phyloP scores from a whole-genome alignment of 2,329 filamentous ascomycete species.

The Aspergillus intermedius region DNA sequence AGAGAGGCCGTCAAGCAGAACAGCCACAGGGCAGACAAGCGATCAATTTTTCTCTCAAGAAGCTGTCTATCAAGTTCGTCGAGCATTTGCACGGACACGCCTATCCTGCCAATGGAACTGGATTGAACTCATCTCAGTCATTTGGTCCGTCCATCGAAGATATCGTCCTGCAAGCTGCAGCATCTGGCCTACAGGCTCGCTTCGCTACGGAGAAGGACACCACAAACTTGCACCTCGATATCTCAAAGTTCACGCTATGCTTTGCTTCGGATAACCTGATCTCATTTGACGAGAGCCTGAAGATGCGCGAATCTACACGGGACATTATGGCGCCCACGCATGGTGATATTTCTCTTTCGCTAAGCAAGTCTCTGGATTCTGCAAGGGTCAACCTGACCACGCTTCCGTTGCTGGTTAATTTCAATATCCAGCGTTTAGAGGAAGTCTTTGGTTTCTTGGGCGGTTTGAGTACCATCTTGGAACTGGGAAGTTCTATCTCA shows the following conservation, averaged over 20 bases:
- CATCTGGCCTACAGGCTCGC: constrained; percentile 21
- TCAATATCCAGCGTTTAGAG: constrained; percentile 76
- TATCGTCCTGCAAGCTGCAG: constrained; percentile 25
- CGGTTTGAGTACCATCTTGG: constrained; percentile 83
- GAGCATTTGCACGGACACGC: constrained; percentile 29
- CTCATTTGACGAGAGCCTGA: constrained; percentile 45
- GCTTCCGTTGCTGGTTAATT: constrained; percentile 64
- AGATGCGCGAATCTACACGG: constrained; percentile 41
- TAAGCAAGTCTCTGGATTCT: constrained; percentile 25
- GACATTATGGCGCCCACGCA: constrained; percentile 32
- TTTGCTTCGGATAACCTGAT: constrained; percentile 46
- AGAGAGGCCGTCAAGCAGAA: constrained; percentile 4
- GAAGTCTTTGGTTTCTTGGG: constrained; percentile 85
- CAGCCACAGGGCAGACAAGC: constrained; percentile 7
- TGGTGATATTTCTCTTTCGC: constrained; percentile 34
- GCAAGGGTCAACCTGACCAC: constrained; percentile 60
- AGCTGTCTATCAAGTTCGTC: constrained; percentile 30
- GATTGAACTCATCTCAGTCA: constrained; percentile 10
- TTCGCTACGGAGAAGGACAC: constrained; percentile 14
- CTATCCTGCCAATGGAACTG: constrained; percentile 14
- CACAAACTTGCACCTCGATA: constrained; percentile 22
- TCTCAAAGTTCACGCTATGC: constrained; percentile 42
- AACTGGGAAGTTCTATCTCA: constrained; percentile 76
- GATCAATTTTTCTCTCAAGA: constrained; percentile 22
- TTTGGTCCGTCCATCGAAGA: constrained; percentile 22